Conservation (phyloP, 306 rosid genomes). For the Alnus glutinosa region DNA sequence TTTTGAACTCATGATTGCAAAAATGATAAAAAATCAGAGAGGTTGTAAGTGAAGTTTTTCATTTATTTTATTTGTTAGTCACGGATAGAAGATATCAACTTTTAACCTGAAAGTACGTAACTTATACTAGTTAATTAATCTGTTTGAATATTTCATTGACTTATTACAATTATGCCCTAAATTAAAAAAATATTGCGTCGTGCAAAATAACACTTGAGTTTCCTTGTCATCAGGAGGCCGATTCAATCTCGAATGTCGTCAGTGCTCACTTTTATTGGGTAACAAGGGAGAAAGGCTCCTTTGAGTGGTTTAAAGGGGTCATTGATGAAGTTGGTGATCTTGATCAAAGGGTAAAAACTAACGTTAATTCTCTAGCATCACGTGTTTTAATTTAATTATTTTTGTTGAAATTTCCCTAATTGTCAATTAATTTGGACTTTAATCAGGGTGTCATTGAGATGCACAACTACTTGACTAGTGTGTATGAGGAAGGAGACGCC, state of each 20-base stretch:
- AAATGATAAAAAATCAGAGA: too few relatives aligned
- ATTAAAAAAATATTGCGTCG: background rate
- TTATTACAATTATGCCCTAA: background rate
- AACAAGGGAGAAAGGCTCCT: slow-evolving; percentile 97
- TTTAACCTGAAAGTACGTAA: background rate
- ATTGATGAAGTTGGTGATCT: slow-evolving; percentile 96
- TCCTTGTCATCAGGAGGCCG: slow-evolving; percentile 47
- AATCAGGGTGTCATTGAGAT: slow-evolving; percentile 94
- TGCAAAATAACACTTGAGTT: slow-evolving; percentile 13
- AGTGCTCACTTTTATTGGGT: slow-evolving; percentile 97
- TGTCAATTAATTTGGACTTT: slow-evolving; percentile 36
- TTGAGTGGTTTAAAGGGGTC: slow-evolving; percentile 99
- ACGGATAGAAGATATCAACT: background rate
- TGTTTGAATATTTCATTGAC: background rate
- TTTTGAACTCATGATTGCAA: too few relatives aligned
- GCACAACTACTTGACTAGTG: slow-evolving; percentile 99
- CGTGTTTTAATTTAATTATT: slow-evolving; percentile 16
- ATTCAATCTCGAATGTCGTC: slow-evolving; percentile 57
- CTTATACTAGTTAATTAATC: background rate
- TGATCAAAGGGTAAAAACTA: slow-evolving; percentile 78
- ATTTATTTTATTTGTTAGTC: background rate
- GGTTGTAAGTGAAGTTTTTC: too few relatives aligned
- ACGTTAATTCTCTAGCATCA: background rate
- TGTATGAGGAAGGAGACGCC: slow-evolving; percentile 98
- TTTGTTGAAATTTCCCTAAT: slow-evolving; percentile 21